Evolutionary conservation across 345 rosid genomes (phyloP).

Genomic region (Acer saccharum): DNA sequence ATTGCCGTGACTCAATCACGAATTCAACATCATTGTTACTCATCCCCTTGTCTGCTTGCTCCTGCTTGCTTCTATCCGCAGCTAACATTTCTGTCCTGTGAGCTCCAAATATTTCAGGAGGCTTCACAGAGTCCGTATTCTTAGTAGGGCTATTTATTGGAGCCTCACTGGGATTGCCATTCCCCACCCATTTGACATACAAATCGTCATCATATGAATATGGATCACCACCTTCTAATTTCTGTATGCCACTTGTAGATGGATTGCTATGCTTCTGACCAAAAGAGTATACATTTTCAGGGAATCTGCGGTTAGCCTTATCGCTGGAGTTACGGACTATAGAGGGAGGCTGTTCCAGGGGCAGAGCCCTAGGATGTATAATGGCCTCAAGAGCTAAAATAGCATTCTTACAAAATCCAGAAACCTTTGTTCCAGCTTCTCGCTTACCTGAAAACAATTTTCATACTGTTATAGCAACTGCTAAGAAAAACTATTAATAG

Average conservation of each 20-base stretch:
- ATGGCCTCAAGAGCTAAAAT: slow-evolving; percentile 75
- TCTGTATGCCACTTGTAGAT: slow-evolving; percentile 30
- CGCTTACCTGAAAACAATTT: slow-evolving; percentile 47
- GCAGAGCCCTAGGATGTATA: slow-evolving; percentile 81
- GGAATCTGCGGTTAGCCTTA: slow-evolving; percentile 25
- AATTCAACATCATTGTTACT: slow-evolving; percentile 29
- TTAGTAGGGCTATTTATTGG: slow-evolving; percentile 23
- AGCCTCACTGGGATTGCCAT: slow-evolving; percentile 27
- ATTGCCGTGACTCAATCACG: slow-evolving; percentile 5
- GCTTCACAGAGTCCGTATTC: slow-evolving; percentile 17
- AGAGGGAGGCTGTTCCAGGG: slow-evolving; percentile 46
- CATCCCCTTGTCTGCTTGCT: slow-evolving; percentile 25
- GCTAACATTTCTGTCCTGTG: slow-evolving; percentile 19
- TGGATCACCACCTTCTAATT: slow-evolving; percentile 18
- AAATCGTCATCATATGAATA: slow-evolving; percentile 49
- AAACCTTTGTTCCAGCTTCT: slow-evolving; percentile 55
- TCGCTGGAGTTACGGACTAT: slow-evolving; percentile 16
- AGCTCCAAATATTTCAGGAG: slow-evolving; percentile 10
- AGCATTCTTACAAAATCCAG: slow-evolving; percentile 74
- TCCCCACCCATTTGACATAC: slow-evolving; percentile 37
- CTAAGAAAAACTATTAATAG: not conserved
- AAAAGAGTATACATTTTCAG: slow-evolving; percentile 27
- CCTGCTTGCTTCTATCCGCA: slow-evolving; percentile 22
- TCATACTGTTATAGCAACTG: not conserved
- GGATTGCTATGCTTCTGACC: slow-evolving; percentile 29